These are phyloP conservation scores for Serendipita sp. DNA, from an alignment of 768 basidiomycete species.

Conservation along the genomic window DNA sequence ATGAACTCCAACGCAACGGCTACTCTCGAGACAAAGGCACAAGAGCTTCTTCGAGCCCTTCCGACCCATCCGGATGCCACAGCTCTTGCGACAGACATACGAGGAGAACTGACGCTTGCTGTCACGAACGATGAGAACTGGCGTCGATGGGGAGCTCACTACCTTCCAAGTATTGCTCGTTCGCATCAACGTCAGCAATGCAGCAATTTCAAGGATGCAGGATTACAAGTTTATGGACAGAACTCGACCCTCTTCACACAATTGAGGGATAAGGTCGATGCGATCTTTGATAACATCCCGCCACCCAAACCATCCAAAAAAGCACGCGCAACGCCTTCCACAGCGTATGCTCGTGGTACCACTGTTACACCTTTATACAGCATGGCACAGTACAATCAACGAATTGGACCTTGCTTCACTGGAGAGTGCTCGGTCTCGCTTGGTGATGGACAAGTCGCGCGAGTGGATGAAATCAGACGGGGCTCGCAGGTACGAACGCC, in stretches of 20 bases:
- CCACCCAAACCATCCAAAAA: conserved; percentile 10
- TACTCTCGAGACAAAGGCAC: background rate
- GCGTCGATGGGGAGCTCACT: conserved; percentile 11
- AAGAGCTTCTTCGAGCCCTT: background rate
- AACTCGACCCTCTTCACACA: conserved; percentile 9
- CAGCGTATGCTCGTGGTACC: background rate
- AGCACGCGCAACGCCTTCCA: background rate
- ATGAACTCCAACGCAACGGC: background rate
- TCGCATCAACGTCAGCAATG: conserved; percentile 12
- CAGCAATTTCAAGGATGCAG: conserved; percentile 12
- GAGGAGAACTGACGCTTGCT: conserved; percentile 10
- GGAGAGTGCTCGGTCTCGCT: conserved; percentile 7
- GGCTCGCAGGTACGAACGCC: conserved; percentile 8
- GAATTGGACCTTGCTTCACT: conserved; percentile 10
- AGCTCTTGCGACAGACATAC: conserved; percentile 10
- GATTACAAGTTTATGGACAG: conserved; percentile 9
- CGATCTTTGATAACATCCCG: conserved; percentile 11
- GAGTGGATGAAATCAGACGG: conserved; percentile 1
- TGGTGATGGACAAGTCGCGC: background rate
- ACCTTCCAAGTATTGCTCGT: conserved; percentile 11
- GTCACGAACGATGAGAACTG: background rate
- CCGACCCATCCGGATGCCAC: conserved; percentile 6
- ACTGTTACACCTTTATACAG: background rate
- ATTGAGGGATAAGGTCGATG: conserved; percentile 10
- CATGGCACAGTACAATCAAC: conserved; percentile 9